Base-by-base conservation (phyloP, 768 basidiomycete species). In the Trametes cinnabarina region DNA sequence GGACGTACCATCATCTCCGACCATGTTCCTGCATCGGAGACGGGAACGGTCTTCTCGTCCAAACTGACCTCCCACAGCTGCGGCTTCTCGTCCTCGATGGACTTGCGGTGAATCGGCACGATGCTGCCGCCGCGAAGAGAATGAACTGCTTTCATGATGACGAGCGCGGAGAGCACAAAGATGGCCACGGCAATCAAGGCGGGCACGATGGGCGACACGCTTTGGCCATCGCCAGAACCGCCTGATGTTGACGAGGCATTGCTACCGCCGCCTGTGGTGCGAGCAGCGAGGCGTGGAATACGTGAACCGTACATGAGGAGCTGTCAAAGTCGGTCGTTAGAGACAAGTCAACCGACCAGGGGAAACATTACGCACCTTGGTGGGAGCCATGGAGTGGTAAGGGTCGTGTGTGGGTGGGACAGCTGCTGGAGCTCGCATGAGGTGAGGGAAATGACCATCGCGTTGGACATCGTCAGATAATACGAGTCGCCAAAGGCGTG, bases 171-270 rank as follows among this genome's bases (percentile, higher is more conserved):
- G n/a, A 55, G n/a, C 12, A 55, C 37, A 46, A 55, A 55, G 17
- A 55, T 35, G 2, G 47, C 39, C 4, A 55, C 46, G 54, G 54
- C 54, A 25, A 55, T 41, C 25, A 55, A 10, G 17, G 54, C 54
- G 26, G 44, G 46, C 11, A 41, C 37, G 3, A 20, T 35, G 12
- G 53, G 43, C 22, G 44, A 47, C 4, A 54, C 9, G 23, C 32
- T 1, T 1, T 22, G 17, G 51, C 51, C 32, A 26, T 30, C 12
- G 41, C 28, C 34, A n/a, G 35, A 5, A 26, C 10, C 17, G 25
- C 34, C n/a, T 6, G 53, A 39, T 12, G 6, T 34, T 15, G 54
- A 23, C 3, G 46, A 20, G 19, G n/a, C 17, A 17, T 20, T 3
- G 17, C 17, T 35, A 2, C 37, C 46, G n/a, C n/a, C 25, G 46